phyloP scores from a whole-genome alignment of 2,329 filamentous ascomycete genomes.

The Trichoderma breve region DNA sequence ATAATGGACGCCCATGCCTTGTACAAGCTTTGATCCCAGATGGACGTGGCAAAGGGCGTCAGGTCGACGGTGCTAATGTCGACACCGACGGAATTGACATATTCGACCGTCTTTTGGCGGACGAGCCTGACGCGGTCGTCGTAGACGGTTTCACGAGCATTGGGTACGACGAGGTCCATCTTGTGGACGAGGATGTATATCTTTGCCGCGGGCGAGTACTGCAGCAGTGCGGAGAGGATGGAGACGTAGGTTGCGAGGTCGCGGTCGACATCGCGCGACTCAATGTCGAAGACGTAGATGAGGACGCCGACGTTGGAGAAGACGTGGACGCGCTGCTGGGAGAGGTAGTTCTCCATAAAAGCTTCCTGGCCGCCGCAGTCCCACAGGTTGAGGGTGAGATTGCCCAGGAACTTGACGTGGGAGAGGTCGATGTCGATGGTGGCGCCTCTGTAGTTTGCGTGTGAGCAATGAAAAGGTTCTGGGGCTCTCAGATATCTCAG shows the following conservation, averaged over 20 bases:
- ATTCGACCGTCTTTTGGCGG: slow-evolving; percentile 65
- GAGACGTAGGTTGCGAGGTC: slow-evolving; percentile 90
- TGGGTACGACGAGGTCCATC: slow-evolving; percentile 89
- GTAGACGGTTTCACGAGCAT: slow-evolving; percentile 77
- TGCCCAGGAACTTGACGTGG: slow-evolving; percentile 98
- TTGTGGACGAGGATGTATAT: slow-evolving; percentile 98
- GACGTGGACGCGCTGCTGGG: slow-evolving; percentile 90
- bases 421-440: slow-evolving; percentile 98
- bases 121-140: slow-evolving; percentile 79
- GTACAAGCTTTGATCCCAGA: slow-evolving; percentile 98
- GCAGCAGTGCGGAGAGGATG: slow-evolving; percentile 82
- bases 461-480: background rate
- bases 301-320: slow-evolving; percentile 95
- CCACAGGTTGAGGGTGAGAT: slow-evolving; percentile 96
- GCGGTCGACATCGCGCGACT: slow-evolving; percentile 88
- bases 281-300: slow-evolving; percentile 99
- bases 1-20: slow-evolving; percentile 99
- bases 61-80: slow-evolving; percentile 55
- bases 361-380: slow-evolving; percentile 98
- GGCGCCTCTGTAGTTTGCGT: slow-evolving; percentile 58
- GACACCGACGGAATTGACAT: slow-evolving; percentile 39
- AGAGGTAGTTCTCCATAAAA: slow-evolving; percentile 98
- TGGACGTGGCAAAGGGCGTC: slow-evolving; percentile 89
- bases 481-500: background rate
- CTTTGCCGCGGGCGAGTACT: slow-evolving; percentile 77